Base-by-base conservation (phyloP, 83 land plant species). In the Isoetes engelmannii region DNA sequence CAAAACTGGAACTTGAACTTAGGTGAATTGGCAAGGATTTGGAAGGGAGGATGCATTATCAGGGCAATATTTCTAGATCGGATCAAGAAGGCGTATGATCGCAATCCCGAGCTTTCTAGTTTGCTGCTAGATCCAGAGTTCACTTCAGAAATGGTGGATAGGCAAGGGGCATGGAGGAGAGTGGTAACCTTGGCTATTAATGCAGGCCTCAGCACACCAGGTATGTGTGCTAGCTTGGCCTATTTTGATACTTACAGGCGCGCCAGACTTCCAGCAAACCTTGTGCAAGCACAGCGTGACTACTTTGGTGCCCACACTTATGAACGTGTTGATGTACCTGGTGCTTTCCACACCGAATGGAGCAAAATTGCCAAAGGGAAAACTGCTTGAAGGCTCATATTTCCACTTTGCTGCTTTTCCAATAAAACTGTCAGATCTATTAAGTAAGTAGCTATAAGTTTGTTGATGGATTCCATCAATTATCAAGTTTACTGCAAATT, bases 1-100 rank as follows among this genome's bases (percentile, higher is more conserved):
- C 81, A 84, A 69, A 82, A 78, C 4, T 87, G 90, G 90, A 78
- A 70, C 47, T 73, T 87, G 70, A 70, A 82, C 57, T 73, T 87
- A 13, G 90, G 90, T n/a, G 90, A 87, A 71, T 77, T 87, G n/a
- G 81, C 90, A 28, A 74, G 87, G 74, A 87, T 87, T 44, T 87
- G 87, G 87, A 87, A 84, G 69, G 90, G 90, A 21, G 87, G 90
- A 3, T 87, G 87, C 77, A 87, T 87, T 28, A 87, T 87, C 49
- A 85, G 87, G 28, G 90, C 90, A 5, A 63, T 81, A 21, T 87
- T 87, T 65, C 67, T 84, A 72, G 87, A 87, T 67, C 79, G 87
- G 15, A 87, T 87, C 74, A 87, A 87, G 73, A 74, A 79, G 73
- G 90, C 87, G 0, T 84, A 84, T 60, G 90, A 87, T 48, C 74